phyloP scores from a whole-genome alignment of 176 grass and related monocot genomes.

The Bromus sterilis region DNA sequence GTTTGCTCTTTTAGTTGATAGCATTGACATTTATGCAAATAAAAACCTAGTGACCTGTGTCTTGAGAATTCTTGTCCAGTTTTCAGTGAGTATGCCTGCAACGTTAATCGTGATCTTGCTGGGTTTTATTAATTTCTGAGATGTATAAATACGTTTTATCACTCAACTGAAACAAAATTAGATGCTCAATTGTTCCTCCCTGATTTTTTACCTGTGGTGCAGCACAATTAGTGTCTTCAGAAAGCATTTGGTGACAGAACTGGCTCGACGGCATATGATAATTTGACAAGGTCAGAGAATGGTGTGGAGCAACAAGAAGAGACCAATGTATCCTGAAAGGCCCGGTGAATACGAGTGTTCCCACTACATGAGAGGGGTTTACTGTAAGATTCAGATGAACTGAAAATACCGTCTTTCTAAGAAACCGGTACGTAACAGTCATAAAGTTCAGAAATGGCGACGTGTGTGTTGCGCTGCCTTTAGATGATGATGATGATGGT shows the following conservation, averaged over 20 bases:
- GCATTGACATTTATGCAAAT: too few relatives aligned
- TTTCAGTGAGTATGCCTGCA: background rate
- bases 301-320: constrained; percentile 1
- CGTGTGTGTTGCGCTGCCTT: background rate
- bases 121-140: background rate
- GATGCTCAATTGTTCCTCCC: background rate
- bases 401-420: constrained; percentile 36
- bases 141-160: background rate
- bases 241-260: background rate
- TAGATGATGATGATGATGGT: background rate
- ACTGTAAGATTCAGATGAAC: constrained; percentile 29
- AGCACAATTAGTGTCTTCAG: constrained; percentile 23
- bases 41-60: background rate
- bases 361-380: constrained; percentile 40
- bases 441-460: background rate
- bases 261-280: background rate
- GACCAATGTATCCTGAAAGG: constrained; percentile 23
- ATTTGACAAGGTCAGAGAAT: background rate
- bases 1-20: background rate
- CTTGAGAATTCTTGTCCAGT: background rate
- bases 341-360: constrained; percentile 28
- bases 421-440: background rate
- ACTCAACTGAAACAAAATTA: background rate
- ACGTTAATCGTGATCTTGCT: background rate
- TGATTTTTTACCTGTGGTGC: background rate